Percentiles rank a stretch among this genome's conserved stretches.
phyloP scores from a whole-genome alignment of 352 stramenopile genomes.

The Phytopythium vexans region DNA sequence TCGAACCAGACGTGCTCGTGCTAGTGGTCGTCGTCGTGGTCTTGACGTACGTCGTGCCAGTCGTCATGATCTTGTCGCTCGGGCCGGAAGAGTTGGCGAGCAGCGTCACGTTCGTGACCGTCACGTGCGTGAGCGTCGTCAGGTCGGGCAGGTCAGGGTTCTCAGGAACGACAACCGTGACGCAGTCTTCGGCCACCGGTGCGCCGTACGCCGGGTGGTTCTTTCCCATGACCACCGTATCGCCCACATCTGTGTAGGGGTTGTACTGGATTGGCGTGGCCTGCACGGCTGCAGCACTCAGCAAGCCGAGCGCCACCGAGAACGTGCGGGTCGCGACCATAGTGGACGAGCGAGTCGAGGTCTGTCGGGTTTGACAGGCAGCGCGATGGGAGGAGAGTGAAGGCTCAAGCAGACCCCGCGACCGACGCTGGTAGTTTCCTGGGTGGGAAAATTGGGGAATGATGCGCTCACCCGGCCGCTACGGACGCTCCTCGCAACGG shows the following conservation, averaged over 20 bases:
- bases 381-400: no score
- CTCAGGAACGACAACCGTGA: constrained; percentile 2
- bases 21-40: background rate
- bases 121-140: constrained; percentile 17
- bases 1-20: no score
- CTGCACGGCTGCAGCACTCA: constrained; percentile 4
- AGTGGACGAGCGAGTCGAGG: no score
- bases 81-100: constrained; percentile 11
- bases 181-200: background rate
- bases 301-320: constrained; percentile 7
- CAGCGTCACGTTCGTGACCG: constrained; percentile 14
- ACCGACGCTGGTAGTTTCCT: no score
- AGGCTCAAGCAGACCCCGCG: no score
- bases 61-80: constrained; percentile 1
- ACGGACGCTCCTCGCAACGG: no score
- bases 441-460: no score
- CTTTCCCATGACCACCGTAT: constrained; percentile 24
- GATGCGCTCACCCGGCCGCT: no score
- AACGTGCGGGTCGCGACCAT: no score
- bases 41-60: background rate
- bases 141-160: constrained; percentile 15
- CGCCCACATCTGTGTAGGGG: constrained; percentile 18
- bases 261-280: constrained; percentile 24
- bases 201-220: constrained; percentile 37
- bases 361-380: no score